phyloP scores from a whole-genome alignment of 495 filamentous ascomycete species.

The Stereocaulon alpinum region DNA sequence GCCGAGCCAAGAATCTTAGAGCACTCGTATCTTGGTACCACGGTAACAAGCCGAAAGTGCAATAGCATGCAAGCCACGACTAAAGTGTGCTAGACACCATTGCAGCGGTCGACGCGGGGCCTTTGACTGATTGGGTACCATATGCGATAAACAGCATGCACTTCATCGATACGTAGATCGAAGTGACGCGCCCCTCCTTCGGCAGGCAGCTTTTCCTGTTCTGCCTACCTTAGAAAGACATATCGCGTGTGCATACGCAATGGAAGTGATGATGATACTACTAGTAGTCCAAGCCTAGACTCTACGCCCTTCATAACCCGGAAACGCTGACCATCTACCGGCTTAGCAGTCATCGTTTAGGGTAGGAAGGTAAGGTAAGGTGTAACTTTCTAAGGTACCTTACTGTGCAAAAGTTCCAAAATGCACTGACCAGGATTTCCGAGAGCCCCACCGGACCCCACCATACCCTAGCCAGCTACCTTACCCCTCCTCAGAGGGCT shows the following conservation, averaged over 20 bases:
- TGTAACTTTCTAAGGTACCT: too few relatives aligned
- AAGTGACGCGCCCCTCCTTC: not conserved
- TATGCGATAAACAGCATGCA: not conserved
- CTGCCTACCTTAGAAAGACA: not conserved
- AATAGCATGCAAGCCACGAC: not conserved
- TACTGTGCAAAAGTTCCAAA: too few relatives aligned
- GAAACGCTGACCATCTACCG: too few relatives aligned
- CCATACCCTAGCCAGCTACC: not conserved
- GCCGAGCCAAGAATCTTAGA: not conserved
- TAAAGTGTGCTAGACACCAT: not conserved
- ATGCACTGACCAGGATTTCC: too few relatives aligned
- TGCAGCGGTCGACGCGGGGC: too few relatives aligned
- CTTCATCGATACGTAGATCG: not conserved
- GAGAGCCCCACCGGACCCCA: not conserved
- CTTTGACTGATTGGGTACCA: not conserved
- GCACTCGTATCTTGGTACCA: not conserved
- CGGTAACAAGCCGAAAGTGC: not conserved
- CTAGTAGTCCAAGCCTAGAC: too few relatives aligned
- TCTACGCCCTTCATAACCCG: too few relatives aligned
- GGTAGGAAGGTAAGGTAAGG: too few relatives aligned
- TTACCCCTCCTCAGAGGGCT: too few relatives aligned
- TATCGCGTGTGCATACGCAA: too few relatives aligned
- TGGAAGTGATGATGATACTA: too few relatives aligned
- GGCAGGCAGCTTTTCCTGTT: not conserved
- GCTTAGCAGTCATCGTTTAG: too few relatives aligned